Percentiles rank a stretch among this genome's conserved stretches.
Evolutionary conservation across 2,329 filamentous ascomycete genomes (phyloP).

Genomic region (Sarocladium strictum): DNA sequence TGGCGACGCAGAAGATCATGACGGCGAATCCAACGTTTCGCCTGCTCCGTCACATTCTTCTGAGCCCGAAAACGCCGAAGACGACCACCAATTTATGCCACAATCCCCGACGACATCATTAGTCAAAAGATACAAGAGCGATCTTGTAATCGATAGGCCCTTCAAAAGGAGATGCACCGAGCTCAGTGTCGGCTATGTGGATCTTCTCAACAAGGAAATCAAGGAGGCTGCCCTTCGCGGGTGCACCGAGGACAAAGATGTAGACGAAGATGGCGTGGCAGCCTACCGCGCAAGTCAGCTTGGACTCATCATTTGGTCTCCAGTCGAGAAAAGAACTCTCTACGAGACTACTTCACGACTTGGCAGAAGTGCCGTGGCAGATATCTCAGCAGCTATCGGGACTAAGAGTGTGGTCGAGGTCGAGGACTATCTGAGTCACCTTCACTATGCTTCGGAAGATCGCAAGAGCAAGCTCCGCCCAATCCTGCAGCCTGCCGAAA

Average conservation of each 20-base stretch:
- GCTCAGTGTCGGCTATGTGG: conserved; percentile 42
- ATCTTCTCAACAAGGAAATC: conserved; percentile 52
- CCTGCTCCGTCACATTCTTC: background rate
- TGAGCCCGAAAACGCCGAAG: background rate
- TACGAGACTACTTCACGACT: conserved; percentile 60
- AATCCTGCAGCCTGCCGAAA: conserved; percentile 42
- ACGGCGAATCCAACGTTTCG: conserved; percentile 7
- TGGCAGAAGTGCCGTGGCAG: conserved; percentile 55
- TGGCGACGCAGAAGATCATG: conserved; percentile 7
- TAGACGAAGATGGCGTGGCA: conserved; percentile 10
- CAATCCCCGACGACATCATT: background rate
- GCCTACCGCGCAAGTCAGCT: conserved; percentile 46
- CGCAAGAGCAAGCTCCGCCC: conserved; percentile 27
- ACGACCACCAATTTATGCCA: background rate
- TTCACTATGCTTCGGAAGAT: conserved; percentile 45
- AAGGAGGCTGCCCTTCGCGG: conserved; percentile 40
- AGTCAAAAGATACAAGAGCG: background rate
- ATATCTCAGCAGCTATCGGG: conserved; percentile 56
- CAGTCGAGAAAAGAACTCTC: conserved; percentile 63
- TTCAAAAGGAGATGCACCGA: conserved; percentile 39
- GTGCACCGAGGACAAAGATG: conserved; percentile 22
- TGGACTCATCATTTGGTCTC: conserved; percentile 65
- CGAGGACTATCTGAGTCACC: conserved; percentile 58
- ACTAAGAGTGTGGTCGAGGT: conserved; percentile 74
- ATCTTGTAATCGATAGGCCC: conserved; percentile 17